A percentile compares a stretch with the other conserved stretches of the same genome.
These are phyloP conservation scores for Lolium perenne DNA, from an alignment of 176 grass and related monocot genomes.

Conservation along the genomic window DNA sequence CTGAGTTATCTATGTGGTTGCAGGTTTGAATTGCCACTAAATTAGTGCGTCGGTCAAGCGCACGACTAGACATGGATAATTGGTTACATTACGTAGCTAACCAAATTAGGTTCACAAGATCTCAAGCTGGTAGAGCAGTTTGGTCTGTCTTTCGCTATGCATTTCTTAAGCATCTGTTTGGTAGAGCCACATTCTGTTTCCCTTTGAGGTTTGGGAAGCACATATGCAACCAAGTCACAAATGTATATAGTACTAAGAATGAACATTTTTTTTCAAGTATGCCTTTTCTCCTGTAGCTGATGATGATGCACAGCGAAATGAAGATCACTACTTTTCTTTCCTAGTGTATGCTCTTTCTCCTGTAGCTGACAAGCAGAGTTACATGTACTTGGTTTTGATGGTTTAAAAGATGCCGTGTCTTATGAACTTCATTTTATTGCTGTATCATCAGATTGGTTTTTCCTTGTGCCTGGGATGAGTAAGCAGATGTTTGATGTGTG, in stretches of 20 bases:
- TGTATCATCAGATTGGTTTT: conserved; percentile 16
- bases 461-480: neutral
- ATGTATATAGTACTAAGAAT: no score
- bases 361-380: conserved; percentile 7
- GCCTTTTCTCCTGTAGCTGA: no score
- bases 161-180: no score
- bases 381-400: neutral
- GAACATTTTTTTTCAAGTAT: no score
- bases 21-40: conserved; percentile 20
- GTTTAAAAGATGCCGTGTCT: neutral
- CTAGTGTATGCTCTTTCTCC: conserved; percentile 12
- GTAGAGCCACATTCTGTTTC: no score
- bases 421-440: neutral
- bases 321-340: neutral
- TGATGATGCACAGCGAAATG: conserved; percentile 13
- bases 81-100: no score
- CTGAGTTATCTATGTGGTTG: neutral
- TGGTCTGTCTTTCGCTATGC: no score
- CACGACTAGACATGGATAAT: neutral
- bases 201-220: no score
- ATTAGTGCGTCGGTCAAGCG: neutral
- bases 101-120: no score
- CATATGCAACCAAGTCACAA: no score
- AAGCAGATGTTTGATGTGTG: neutral
- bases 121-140: no score